phyloP scores from a whole-genome alignment of 2,329 filamentous ascomycete genomes.

The Nectriaceae sp. region DNA sequence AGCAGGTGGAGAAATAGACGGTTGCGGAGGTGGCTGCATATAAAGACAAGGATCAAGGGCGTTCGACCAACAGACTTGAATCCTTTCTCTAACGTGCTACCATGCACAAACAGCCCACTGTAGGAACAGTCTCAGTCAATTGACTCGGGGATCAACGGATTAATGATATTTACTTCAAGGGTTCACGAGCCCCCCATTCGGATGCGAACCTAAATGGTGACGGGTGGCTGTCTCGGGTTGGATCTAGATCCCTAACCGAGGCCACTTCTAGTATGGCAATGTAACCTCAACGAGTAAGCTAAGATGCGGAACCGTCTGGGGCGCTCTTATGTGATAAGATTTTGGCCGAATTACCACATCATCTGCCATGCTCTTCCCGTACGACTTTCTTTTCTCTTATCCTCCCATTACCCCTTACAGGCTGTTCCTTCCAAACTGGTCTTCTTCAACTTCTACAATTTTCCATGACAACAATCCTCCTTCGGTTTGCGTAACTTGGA shows the following conservation, averaged over 20 bases:
- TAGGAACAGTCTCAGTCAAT: background rate
- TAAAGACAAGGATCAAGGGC: too few species aligned
- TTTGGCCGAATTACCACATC: background rate
- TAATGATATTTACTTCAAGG: too few species aligned
- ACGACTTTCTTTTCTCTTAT: background rate
- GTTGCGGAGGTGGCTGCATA: too few species aligned
- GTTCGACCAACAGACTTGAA: too few species aligned
- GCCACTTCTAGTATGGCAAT: constrained; percentile 2
- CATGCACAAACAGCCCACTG: background rate
- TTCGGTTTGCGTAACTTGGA: too few species aligned
- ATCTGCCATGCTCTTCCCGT: background rate
- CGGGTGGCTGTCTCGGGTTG: background rate
- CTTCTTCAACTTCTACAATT: background rate
- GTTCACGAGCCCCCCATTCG: background rate
- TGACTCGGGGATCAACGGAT: background rate
- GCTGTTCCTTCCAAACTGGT: background rate
- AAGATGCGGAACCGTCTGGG: background rate
- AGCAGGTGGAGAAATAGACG: too few species aligned
- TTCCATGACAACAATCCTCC: too few species aligned
- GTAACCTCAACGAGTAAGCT: constrained; percentile 2
- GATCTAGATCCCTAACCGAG: constrained; percentile 8
- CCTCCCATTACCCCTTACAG: background rate
- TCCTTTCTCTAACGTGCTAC: too few species aligned
- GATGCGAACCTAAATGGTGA: background rate
- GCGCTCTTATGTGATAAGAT: constrained; percentile 4